Evolutionary conservation across 345 rosid genomes (phyloP), one percentile per base, ranked within the genome.

Genomic region (Gossypium bickii): DNA sequence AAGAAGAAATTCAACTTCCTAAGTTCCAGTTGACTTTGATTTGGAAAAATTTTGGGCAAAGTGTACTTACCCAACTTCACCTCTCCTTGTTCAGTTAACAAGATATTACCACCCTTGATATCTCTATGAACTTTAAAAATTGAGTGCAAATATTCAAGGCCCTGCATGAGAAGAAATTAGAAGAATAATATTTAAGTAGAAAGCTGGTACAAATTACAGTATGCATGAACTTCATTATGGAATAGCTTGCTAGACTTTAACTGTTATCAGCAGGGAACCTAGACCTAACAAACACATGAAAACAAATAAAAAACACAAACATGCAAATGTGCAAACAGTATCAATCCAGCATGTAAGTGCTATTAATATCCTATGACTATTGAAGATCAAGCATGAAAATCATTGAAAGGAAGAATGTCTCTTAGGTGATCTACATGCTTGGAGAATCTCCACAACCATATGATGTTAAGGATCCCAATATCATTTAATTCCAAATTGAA

Each of bases 51-150:
- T 10, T 12, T 70, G 43, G 18, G 44, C 56, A 48, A 72, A 70
- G 41, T 56, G 51, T 80, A 86, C 99, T 89, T 80, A 95, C 99
- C 99, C 84, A 95, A 83, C 82, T 95, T 95, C 82, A 95, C 98
- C 82, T 95, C 99, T 81, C 98, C 99, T 85, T 95, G 97, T 74
- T 95, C 98, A 13, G 99, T 93, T 83, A 95, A 86, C 86, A 95
- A 89, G 82, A 95, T 90, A 89, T 95, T 95, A 75, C 99, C 98
- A 78, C 99, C 98, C 76, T 95, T 95, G 71, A 95, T 95, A 84
- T 95, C 99, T 87, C 99, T 87, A 78, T 93, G 99, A 72, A 95
- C 99, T 86, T 95, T 95, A 85, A 83, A 95, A 83, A 95, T 95
- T 63, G 97, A 87, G 80, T 95, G 99, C 91, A 95, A 83, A 84